Percentiles rank a stretch among this genome's conserved stretches.
phyloP scores from a whole-genome alignment of 306 rosid genomes.

The Quillaja saponaria region DNA sequence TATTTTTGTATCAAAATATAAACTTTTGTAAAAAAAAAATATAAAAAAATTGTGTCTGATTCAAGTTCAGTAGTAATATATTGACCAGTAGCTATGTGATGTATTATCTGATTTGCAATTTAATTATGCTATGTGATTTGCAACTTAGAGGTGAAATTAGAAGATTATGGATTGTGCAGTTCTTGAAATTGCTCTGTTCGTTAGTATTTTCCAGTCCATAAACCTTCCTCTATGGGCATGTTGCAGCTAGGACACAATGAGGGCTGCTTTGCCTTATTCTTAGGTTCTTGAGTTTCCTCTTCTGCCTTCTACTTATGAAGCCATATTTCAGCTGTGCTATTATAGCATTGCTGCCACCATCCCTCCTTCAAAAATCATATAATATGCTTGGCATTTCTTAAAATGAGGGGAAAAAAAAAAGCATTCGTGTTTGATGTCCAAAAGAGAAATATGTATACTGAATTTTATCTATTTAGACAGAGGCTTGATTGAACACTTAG shows the following conservation, averaged over 20 bases:
- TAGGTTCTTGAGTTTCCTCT: too few relatives aligned
- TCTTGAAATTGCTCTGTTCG: conserved; percentile 13
- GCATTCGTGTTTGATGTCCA: neutral
- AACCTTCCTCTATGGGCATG: neutral
- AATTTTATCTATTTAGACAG: conserved; percentile 11
- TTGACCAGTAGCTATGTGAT: neutral
- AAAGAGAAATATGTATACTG: too few relatives aligned
- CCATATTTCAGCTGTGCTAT: conserved; percentile 1
- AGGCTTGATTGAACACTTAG: too few relatives aligned
- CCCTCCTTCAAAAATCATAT: neutral
- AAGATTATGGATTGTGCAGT: neutral
- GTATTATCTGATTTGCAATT: too few relatives aligned
- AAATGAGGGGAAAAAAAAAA: neutral
- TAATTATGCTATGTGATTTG: too few relatives aligned
- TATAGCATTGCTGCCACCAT: neutral
- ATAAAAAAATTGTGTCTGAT: neutral
- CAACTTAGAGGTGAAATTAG: too few relatives aligned
- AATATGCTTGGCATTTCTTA: neutral
- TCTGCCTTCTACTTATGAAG: too few relatives aligned
- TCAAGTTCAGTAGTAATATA: neutral
- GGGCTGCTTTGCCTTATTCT: conserved; percentile 21
- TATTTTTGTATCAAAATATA: neutral
- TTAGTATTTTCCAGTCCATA: neutral
- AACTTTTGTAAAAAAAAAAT: too few relatives aligned
- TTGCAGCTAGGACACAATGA: conserved; percentile 11